A percentile compares a stretch with the other conserved stretches of the same genome.
Conservation (phyloP, 768 basidiomycete species). For the Plicaturopsis crispa region DNA sequence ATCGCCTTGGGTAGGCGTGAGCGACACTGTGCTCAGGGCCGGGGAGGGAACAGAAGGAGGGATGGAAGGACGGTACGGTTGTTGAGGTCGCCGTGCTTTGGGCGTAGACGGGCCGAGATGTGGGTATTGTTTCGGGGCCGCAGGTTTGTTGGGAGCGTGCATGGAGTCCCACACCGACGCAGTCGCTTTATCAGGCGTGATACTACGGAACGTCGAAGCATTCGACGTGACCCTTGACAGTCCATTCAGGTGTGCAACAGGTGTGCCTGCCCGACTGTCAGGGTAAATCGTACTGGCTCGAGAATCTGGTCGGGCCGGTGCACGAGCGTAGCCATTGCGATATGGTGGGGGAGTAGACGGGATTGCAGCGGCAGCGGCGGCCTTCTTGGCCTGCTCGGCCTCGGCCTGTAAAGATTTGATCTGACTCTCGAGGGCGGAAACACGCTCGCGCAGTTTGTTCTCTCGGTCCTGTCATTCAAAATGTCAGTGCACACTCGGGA, state of each 20-base stretch:
- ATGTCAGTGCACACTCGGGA: slow-evolving; percentile 3
- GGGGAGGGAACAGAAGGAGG: slow-evolving; percentile 52
- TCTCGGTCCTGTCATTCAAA: slow-evolving; percentile 53
- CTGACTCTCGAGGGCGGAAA: slow-evolving; percentile 53
- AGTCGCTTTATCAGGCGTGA: slow-evolving; percentile 38
- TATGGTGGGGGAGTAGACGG: slow-evolving; percentile 28
- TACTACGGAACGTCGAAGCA: slow-evolving; percentile 28
- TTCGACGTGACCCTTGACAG: slow-evolving; percentile 16
- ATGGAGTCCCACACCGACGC: slow-evolving; percentile 72
- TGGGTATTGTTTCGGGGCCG: slow-evolving; percentile 11
- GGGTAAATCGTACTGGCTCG: slow-evolving; percentile 59
- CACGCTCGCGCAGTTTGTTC: slow-evolving; percentile 58
- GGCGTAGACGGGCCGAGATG: slow-evolving; percentile 10
- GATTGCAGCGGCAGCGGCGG: slow-evolving; percentile 18
- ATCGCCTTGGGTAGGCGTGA: slow-evolving; percentile 58
- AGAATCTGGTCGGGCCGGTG: slow-evolving; percentile 64
- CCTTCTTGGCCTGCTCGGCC: slow-evolving; percentile 39
- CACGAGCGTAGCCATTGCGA: slow-evolving; percentile 36
- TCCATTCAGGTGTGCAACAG: slow-evolving; percentile 34
- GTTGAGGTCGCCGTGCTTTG: background rate
- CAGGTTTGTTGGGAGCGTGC: slow-evolving; percentile 32
- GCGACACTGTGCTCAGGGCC: slow-evolving; percentile 68
- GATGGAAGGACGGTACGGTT: slow-evolving; percentile 4
- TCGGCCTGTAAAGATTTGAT: slow-evolving; percentile 51
- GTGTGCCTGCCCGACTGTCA: slow-evolving; percentile 42